A percentile compares a stretch with the other conserved stretches of the same genome.
Evolutionary conservation across 1,139 yeast species (phyloP).

Genomic region (Suhomyces anneliseae): DNA sequence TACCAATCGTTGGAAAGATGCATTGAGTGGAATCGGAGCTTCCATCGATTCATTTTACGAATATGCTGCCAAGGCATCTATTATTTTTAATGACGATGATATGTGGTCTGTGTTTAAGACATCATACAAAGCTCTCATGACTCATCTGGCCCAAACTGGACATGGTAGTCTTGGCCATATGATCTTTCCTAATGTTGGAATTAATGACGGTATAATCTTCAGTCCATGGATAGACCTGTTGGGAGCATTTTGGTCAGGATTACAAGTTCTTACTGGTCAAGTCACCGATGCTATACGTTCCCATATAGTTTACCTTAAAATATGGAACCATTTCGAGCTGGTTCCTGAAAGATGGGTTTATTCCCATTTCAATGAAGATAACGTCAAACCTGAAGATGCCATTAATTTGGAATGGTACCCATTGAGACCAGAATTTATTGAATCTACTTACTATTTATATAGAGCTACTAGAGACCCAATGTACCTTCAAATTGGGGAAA

Average conservation of each 20-base stretch:
- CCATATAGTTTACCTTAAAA: conserved; percentile 66
- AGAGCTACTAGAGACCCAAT: conserved; percentile 86
- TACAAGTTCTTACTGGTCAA: conserved; percentile 79
- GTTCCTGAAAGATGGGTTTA: conserved; percentile 88
- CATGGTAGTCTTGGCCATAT: conserved; percentile 47
- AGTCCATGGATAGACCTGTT: conserved; percentile 82
- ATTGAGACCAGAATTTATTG: conserved; percentile 85
- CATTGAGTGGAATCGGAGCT: conserved; percentile 82
- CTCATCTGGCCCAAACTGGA: conserved; percentile 42
- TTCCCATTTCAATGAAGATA: conserved; percentile 14
- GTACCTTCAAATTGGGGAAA: conserved; percentile 72
- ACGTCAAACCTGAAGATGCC: conserved; percentile 21
- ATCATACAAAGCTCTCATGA: conserved; percentile 58
- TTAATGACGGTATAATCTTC: conserved; percentile 48
- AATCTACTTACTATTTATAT: conserved; percentile 81
- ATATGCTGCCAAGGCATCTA: conserved; percentile 75
- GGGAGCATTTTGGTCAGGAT: conserved; percentile 86
- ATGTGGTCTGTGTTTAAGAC: conserved; percentile 60
- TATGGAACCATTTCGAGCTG: conserved; percentile 79
- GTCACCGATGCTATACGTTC: conserved; percentile 60
- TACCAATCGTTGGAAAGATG: conserved; percentile 56
- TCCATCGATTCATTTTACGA: conserved; percentile 93
- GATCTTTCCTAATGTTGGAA: conserved; percentile 63
- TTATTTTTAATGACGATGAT: conserved; percentile 67
- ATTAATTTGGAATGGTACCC: conserved; percentile 86